Conservation (phyloP, 139 green algal genomes). For the Asterochloris erici region DNA sequence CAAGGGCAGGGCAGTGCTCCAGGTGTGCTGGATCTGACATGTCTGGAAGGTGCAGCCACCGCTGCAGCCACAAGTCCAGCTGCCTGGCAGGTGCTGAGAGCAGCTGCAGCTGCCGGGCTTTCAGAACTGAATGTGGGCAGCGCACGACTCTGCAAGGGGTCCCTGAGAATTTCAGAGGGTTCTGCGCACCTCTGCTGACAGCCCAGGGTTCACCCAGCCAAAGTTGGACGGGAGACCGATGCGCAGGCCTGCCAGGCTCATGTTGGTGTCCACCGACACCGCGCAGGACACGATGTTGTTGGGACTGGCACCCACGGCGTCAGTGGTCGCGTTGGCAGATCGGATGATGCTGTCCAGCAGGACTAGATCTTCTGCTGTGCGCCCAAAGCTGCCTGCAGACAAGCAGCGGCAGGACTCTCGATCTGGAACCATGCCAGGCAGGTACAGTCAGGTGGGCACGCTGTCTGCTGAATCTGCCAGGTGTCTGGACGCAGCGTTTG, state of each 20-base stretch:
- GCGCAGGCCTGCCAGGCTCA: slow-evolving; percentile 8
- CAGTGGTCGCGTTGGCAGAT: not conserved
- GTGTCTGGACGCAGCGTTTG: no score
- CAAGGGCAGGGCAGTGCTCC: no score
- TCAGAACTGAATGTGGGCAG: no score
- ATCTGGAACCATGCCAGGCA: not conserved
- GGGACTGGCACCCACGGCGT: not conserved
- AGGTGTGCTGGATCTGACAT: no score
- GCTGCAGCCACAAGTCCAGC: no score
- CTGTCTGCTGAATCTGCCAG: no score
- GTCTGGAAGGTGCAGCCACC: no score
- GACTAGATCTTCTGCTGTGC: slow-evolving; percentile 15
- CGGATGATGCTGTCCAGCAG: slow-evolving; percentile 23
- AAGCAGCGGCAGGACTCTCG: not conserved
- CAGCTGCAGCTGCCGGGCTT: no score
- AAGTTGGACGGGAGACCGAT: slow-evolving; percentile 19
- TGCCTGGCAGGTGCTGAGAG: no score
- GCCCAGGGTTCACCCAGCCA: slow-evolving; percentile 15
- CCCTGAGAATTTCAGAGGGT: not conserved
- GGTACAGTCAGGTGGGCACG: not conserved
- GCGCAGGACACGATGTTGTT: not conserved
- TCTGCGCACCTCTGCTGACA: slow-evolving; percentile 1
- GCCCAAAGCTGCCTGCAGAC: slow-evolving; percentile 1
- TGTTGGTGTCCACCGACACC: not conserved
- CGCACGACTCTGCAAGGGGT: no score